Conservation (phyloP, 2,329 filamentous ascomycete genomes). For the Tolypocladium guangdongense region DNA sequence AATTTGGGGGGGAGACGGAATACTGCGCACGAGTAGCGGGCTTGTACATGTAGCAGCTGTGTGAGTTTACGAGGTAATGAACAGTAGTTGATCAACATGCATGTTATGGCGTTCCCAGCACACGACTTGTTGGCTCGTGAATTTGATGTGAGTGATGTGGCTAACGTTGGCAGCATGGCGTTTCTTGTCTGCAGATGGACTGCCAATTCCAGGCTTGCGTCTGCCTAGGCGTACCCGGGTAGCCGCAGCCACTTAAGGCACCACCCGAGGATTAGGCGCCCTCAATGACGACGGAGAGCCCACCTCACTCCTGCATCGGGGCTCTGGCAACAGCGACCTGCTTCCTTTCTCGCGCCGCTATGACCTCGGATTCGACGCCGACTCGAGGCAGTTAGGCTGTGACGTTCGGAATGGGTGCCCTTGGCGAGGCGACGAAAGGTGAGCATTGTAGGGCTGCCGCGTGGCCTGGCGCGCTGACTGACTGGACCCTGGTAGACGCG, state of each 20-base stretch:
- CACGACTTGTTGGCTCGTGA: neutral
- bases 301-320: neutral
- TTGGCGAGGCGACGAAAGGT: constrained; percentile 7
- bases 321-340: neutral
- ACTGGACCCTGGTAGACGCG: constrained; percentile 11
- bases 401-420: constrained; percentile 7
- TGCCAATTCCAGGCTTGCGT: neutral
- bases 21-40: neutral
- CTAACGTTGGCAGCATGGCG: too few relatives aligned
- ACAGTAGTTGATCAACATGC: too few relatives aligned
- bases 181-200: neutral
- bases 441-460: neutral
- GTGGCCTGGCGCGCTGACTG: neutral
- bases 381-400: neutral
- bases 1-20: neutral
- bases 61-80: neutral
- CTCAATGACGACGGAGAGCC: neutral
- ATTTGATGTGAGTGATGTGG: neutral
- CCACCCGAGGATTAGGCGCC: constrained; percentile 1
- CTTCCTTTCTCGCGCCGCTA: neutral
- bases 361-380: neutral
- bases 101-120: too few relatives aligned
- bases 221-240: too few relatives aligned
- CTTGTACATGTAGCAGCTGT: constrained; percentile 5
- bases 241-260: too few relatives aligned